phyloP scores from a whole-genome alignment of 2,329 filamentous ascomycete genomes.

The Aspergillus melleus region DNA sequence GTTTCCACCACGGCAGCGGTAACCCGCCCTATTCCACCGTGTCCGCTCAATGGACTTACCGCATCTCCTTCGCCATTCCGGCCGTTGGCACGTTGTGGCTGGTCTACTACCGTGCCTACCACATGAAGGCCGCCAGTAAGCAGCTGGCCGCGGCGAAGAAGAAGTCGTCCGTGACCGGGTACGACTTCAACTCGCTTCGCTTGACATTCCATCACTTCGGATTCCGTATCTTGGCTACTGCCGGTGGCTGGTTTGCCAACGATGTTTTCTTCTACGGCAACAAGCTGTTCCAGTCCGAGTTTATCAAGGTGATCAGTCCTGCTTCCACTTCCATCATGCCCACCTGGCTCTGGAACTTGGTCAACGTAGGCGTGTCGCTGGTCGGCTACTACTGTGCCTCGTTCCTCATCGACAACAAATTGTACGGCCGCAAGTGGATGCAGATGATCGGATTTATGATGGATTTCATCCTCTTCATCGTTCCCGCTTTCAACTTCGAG shows the following conservation, averaged over 20 bases:
- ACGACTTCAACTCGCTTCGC: conserved; percentile 80
- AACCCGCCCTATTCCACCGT: conserved; percentile 74
- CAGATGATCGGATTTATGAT: conserved; percentile 90
- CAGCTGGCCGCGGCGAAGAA: conserved; percentile 81
- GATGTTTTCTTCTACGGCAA: conserved; percentile 99
- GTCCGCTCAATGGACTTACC: conserved; percentile 87
- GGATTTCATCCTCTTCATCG: conserved; percentile 89
- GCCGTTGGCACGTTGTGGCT: conserved; percentile 91
- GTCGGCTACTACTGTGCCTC: conserved; percentile 88
- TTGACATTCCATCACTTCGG: conserved; percentile 82
- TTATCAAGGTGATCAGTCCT: conserved; percentile 78
- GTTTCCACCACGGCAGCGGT: conserved; percentile 80
- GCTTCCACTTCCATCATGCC: conserved; percentile 73
- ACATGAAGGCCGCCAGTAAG: conserved; percentile 86
- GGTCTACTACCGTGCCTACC: conserved; percentile 92
- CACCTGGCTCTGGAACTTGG: conserved; percentile 87
- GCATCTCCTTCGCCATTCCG: conserved; percentile 87
- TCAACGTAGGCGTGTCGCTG: conserved; percentile 85
- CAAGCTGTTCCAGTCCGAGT: conserved; percentile 93
- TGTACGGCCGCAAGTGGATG: conserved; percentile 96
- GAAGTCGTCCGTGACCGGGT: conserved; percentile 83
- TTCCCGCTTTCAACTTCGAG: conserved; percentile 83
- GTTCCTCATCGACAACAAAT: conserved; percentile 90
- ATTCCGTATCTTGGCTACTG: conserved; percentile 80
- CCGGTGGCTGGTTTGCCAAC: conserved; percentile 91